phyloP scores from a whole-genome alignment of 1,284 basidiomycete genomes.

The Takashimella koratensis region DNA sequence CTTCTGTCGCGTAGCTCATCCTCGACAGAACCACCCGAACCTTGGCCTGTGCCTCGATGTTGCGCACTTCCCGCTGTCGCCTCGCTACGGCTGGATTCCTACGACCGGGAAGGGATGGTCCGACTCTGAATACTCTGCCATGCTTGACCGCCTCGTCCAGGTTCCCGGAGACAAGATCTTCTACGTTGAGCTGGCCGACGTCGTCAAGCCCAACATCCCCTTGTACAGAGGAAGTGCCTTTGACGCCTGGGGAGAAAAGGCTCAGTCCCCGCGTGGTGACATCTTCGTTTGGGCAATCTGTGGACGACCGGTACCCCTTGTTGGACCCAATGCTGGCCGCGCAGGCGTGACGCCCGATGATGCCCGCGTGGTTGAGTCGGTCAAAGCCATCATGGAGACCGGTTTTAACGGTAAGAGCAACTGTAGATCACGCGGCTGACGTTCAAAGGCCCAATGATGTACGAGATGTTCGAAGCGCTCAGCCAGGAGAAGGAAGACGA shows the following conservation, averaged over 20 bases:
- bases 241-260: conserved; percentile 10
- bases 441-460: conserved; percentile 5
- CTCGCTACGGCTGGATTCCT: conserved; percentile 7
- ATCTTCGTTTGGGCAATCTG: not conserved
- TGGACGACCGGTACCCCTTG: not conserved
- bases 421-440: not conserved
- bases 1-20: not conserved
- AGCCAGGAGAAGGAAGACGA: conserved; percentile 2
- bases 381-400: conserved; percentile 10
- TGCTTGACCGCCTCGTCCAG: conserved; percentile 6
- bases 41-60: conserved; percentile 13
- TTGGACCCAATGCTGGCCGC: not conserved
- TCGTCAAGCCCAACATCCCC: conserved; percentile 8
- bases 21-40: conserved; percentile 7
- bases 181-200: conserved; percentile 6
- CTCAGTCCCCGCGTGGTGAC: not conserved
- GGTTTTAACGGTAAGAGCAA: conserved; percentile 13
- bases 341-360: not conserved
- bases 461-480: conserved; percentile 7
- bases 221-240: conserved; percentile 9
- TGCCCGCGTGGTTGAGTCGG: conserved; percentile 8
- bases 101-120: conserved; percentile 4
- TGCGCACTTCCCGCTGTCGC: conserved; percentile 9
- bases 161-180: conserved; percentile 6
- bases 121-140: not conserved